Evolutionary conservation across 2,329 filamentous ascomycete genomes (phyloP).

Genomic region (Coleophoma eucalyptorum): DNA sequence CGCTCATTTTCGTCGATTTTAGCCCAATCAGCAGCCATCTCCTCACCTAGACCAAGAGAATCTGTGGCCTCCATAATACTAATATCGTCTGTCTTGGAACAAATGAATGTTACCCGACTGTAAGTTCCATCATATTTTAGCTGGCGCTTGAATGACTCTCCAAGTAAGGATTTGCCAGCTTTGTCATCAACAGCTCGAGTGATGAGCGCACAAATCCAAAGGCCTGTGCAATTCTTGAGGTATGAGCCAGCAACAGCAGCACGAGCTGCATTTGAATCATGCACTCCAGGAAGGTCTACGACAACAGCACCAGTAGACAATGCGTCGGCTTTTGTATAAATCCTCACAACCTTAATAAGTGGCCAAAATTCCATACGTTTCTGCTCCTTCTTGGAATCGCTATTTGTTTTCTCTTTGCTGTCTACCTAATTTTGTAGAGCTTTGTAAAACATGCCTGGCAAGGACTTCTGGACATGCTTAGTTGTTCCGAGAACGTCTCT

Average conservation of each 20-base stretch:
- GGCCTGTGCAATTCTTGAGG: constrained; percentile 40
- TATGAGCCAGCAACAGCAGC: constrained; percentile 45
- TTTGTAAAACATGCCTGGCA: constrained; percentile 14
- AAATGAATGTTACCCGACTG: constrained; percentile 54
- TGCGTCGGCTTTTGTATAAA: constrained; percentile 41
- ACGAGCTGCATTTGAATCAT: constrained; percentile 45
- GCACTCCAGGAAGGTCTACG: constrained; percentile 50
- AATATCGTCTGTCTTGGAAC: constrained; percentile 61
- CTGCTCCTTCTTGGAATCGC: constrained; percentile 27
- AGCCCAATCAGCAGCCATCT: constrained; percentile 30
- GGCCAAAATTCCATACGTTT: constrained; percentile 36
- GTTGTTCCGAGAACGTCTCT: constrained; percentile 14
- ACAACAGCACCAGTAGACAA: constrained; percentile 45
- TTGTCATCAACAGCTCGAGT: constrained; percentile 57
- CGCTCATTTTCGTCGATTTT: constrained; percentile 19
- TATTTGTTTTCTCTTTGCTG: constrained; percentile 22
- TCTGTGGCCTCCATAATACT: constrained; percentile 31
- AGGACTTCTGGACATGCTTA: constrained; percentile 8
- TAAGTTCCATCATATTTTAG: constrained; percentile 55
- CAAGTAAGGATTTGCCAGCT: constrained; percentile 50
- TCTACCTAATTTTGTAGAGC: constrained; percentile 19
- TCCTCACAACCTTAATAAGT: constrained; percentile 31
- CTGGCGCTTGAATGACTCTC: constrained; percentile 53
- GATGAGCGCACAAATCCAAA: constrained; percentile 63
- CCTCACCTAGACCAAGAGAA: constrained; percentile 31